A percentile compares a stretch with the other conserved stretches of the same genome.
Evolutionary conservation across 163 green algal species (phyloP).

Genomic region (Trebouxia gelatinosa): DNA sequence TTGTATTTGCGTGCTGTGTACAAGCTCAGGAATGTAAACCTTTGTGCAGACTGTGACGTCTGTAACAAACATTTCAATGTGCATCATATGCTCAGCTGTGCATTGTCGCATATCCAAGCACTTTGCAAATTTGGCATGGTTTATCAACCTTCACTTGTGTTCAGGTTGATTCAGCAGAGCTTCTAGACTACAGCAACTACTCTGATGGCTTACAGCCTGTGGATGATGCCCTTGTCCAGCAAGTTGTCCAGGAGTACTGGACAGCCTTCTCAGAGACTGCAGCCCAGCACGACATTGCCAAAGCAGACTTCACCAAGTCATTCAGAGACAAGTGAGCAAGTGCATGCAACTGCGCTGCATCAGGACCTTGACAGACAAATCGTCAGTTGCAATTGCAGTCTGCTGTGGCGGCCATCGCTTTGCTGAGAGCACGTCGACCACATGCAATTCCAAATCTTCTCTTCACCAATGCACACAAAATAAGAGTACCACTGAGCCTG

Average conservation of each 20-base stretch:
- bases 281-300: background rate
- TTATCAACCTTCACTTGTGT: background rate
- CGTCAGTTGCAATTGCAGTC: too few relatives aligned
- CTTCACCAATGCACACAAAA: too few relatives aligned
- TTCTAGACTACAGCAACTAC: background rate
- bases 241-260: background rate
- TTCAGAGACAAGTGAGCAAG: constrained; percentile 16
- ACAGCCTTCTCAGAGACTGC: background rate
- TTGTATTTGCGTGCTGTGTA: too few relatives aligned
- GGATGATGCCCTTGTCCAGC: background rate
- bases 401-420: too few relatives aligned
- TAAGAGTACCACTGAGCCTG: too few relatives aligned
- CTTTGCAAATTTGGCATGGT: background rate
- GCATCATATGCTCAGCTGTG: background rate
- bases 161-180: background rate
- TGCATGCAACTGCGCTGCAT: background rate
- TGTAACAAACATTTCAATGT: too few relatives aligned
- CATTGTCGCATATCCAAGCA: background rate
- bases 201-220: background rate
- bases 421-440: too few relatives aligned
- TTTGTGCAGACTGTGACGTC: too few relatives aligned
- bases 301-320: background rate
- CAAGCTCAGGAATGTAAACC: too few relatives aligned
- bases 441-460: too few relatives aligned
- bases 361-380: too few relatives aligned